Conservation (phyloP, 441 rosid genomes). For the Adansonia gregorii region DNA sequence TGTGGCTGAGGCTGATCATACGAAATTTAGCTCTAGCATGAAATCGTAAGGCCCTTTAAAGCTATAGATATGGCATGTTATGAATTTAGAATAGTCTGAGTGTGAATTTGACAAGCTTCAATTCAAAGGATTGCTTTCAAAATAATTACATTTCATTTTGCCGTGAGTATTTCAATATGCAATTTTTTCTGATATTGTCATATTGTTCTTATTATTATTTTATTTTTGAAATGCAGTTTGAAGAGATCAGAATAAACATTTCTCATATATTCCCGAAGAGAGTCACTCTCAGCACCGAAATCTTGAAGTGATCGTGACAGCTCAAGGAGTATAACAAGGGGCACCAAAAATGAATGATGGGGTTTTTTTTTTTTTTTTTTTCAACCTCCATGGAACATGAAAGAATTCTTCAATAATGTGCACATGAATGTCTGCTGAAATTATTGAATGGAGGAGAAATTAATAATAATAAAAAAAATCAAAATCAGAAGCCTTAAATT, state of each 20-base stretch:
- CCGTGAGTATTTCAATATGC: not conserved
- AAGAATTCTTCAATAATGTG: not conserved
- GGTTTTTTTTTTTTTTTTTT: no score
- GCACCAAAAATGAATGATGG: not conserved
- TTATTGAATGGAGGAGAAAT: not conserved
- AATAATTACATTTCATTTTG: not conserved
- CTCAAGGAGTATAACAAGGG: not conserved
- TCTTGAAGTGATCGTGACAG: not conserved
- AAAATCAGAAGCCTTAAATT: no score
- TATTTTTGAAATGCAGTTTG: not conserved
- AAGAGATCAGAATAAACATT: not conserved
- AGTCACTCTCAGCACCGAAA: no score
- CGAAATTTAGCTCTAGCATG: not conserved
- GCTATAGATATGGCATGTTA: not conserved
- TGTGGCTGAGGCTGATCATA: not conserved
- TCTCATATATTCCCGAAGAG: no score
- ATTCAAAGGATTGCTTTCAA: not conserved
- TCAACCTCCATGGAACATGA: not conserved
- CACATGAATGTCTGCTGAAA: not conserved
- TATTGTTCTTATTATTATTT: no score
- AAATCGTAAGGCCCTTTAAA: not conserved
- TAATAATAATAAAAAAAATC: not conserved
- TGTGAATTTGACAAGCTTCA: not conserved
- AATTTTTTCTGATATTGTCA: not conserved
- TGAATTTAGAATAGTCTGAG: not conserved